phyloP scores from a whole-genome alignment of 2,329 filamentous ascomycete genomes.

The Beauveria medogensis region DNA sequence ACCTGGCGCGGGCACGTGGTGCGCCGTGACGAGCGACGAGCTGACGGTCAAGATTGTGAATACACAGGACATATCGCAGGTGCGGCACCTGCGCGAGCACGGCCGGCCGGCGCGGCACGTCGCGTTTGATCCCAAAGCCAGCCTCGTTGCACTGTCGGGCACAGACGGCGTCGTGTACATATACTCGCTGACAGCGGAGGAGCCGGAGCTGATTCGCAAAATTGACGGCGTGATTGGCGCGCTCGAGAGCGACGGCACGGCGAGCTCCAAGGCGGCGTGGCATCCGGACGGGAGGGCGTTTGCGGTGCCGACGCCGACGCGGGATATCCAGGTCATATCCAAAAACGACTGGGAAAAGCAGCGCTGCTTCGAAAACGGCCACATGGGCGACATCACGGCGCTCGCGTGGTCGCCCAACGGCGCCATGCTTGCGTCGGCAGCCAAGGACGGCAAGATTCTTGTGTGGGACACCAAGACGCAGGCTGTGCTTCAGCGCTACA shows the following conservation, averaged over 20 bases:
- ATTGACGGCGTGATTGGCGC: constrained; percentile 79
- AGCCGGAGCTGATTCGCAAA: constrained; percentile 74
- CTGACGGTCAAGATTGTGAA: constrained; percentile 84
- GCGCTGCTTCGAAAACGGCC: constrained; percentile 67
- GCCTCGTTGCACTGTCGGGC: constrained; percentile 70
- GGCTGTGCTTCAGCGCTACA: constrained; percentile 66
- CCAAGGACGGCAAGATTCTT: constrained; percentile 59
- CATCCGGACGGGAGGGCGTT: constrained; percentile 93
- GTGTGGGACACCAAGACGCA: constrained; percentile 91
- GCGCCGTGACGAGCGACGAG: constrained; percentile 94
- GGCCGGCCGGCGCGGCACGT: constrained; percentile 84
- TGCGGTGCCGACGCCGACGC: constrained; percentile 71
- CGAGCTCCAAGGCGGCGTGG: constrained; percentile 71
- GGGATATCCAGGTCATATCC: constrained; percentile 82
- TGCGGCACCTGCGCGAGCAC: constrained; percentile 77
- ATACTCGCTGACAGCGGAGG: constrained; percentile 71
- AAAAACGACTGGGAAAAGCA: constrained; percentile 84
- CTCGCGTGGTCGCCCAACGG: constrained; percentile 93
- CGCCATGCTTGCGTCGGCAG: constrained; percentile 68
- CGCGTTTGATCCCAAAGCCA: constrained; percentile 74
- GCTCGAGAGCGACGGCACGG: constrained; percentile 65
- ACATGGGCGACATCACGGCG: constrained; percentile 77
- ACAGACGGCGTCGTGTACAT: constrained; percentile 86
- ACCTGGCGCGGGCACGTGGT: constrained; percentile 70
- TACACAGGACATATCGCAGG: constrained; percentile 65